Percentiles rank a stretch among this genome's conserved stretches.
Conservation (phyloP, 805 yeast species). For the Candida odintsovae region DNA sequence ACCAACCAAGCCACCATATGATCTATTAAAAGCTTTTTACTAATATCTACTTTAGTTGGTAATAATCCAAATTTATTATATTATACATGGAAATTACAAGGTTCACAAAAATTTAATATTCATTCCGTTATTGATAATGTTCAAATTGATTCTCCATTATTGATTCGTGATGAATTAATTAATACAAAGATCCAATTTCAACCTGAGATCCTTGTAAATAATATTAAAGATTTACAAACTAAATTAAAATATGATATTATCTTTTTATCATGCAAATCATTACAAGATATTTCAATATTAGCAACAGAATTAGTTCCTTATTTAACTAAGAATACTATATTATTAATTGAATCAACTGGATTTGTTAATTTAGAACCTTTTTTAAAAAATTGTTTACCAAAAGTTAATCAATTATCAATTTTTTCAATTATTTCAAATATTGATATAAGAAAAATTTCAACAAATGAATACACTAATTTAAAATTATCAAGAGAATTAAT, state of each 20-base stretch:
- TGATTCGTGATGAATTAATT: slow-evolving; percentile 20
- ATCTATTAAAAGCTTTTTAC: background rate
- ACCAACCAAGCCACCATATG: background rate
- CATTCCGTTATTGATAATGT: slow-evolving; percentile 33
- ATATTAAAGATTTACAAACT: slow-evolving; percentile 9
- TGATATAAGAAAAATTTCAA: slow-evolving; percentile 16
- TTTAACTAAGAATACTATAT: slow-evolving; percentile 39
- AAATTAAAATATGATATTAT: slow-evolving; percentile 35
- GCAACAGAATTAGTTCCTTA: slow-evolving; percentile 33
- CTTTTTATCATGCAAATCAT: slow-evolving; percentile 40
- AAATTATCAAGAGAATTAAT: slow-evolving; percentile 27
- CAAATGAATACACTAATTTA: slow-evolving; percentile 11
- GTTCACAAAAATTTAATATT: slow-evolving; percentile 36
- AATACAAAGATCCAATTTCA: slow-evolving; percentile 28
- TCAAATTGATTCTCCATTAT: background rate
- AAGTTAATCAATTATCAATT: slow-evolving; percentile 14
- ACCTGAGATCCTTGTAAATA: slow-evolving; percentile 5
- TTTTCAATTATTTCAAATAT: slow-evolving; percentile 18
- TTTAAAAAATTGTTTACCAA: slow-evolving; percentile 53
- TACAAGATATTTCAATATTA: slow-evolving; percentile 44
- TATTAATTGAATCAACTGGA: slow-evolving; percentile 65
- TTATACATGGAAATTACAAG: slow-evolving; percentile 52
- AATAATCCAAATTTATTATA: slow-evolving; percentile 51
- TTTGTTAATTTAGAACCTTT: slow-evolving; percentile 71
- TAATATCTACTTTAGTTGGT: slow-evolving; percentile 33